Conservation (phyloP, 139 green algal species). For the Chlorella sp. region DNA sequence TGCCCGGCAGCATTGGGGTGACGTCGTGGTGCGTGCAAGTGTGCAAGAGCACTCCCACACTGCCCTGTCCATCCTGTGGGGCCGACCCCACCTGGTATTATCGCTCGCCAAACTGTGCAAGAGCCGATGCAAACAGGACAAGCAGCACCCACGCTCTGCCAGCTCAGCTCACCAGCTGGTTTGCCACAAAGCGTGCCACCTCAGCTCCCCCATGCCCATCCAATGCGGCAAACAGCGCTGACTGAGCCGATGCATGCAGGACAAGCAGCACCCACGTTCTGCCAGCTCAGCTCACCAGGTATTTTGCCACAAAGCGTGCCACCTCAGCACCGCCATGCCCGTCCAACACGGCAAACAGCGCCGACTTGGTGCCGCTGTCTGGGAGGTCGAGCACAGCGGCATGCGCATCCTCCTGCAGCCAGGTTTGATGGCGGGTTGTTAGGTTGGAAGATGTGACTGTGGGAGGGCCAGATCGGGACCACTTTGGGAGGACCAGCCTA, state of each 20-base stretch:
- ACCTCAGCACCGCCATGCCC: constrained; percentile 74
- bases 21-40: no score
- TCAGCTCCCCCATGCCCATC: constrained; percentile 74
- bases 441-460: background rate
- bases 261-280: no score
- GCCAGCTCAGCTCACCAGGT: constrained; percentile 43
- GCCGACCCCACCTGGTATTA: no score
- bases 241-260: background rate
- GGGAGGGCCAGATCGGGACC: no score
- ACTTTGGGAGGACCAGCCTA: no score
- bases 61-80: no score
- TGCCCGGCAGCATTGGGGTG: no score
- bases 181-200: constrained; percentile 61
- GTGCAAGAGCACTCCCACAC: no score
- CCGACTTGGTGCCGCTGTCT: background rate
- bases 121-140: no score
- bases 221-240: constrained; percentile 67
- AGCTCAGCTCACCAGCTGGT: constrained; percentile 47
- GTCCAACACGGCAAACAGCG: constrained; percentile 72
- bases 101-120: no score
- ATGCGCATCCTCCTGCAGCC: constrained; percentile 64
- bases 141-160: no score
- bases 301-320: constrained; percentile 53
- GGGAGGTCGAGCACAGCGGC: constrained; percentile 50
- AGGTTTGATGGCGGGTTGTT: background rate